Base-by-base conservation (phyloP, 805 yeast species). In the Ogataea trehalophila region DNA sequence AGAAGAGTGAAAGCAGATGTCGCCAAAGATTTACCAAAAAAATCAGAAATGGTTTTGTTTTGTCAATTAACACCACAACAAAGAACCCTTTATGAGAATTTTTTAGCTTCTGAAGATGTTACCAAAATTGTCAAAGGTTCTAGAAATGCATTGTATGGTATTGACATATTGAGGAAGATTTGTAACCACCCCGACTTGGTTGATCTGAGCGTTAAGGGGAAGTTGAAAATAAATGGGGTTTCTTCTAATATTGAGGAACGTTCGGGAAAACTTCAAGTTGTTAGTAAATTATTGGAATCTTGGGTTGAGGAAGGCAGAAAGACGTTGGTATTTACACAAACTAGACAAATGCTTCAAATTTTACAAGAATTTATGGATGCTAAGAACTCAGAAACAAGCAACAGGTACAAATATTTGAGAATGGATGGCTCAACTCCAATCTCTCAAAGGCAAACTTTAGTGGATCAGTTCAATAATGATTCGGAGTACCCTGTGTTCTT, bases 401-500 rank as follows among this genome's bases (percentile, higher is more conserved):
- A 33, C 16, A 54, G 45, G 2, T 69, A 80, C 45, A 71, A 66
- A 5, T 90, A 77, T 64, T 66, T 92, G 56, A 72, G 97, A 47
- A 94, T 94, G 99, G 98, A 94, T 65, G 99, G 99, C 0, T 74
- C 91, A 0, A 94, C 98, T 0, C 83, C 87, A 0, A 90, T 94
- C 47, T 76, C 79, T 0, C 75, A 69, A 34, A 69, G 99, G 31
- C 99, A 94, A 61, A 65, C 65, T 13, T 72, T 94, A 47, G 97
- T 94, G 15, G 97, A 91, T 62, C 56, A 70, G 15, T 94, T 89
- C 67, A 94, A 94, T 61, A 73, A 70, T 15, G 81, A 83, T 52
- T 70, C 74, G 1, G 61, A 67, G 31, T 78, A 78, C 48, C 69
- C 74, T 42, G 78, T 94, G 2, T 94, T 94, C 62, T 66, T 94